Evolutionary conservation across 1,139 yeast genomes (phyloP), one percentile per base, ranked within the genome.

Genomic region (Sugiyamaella pinicola): DNA sequence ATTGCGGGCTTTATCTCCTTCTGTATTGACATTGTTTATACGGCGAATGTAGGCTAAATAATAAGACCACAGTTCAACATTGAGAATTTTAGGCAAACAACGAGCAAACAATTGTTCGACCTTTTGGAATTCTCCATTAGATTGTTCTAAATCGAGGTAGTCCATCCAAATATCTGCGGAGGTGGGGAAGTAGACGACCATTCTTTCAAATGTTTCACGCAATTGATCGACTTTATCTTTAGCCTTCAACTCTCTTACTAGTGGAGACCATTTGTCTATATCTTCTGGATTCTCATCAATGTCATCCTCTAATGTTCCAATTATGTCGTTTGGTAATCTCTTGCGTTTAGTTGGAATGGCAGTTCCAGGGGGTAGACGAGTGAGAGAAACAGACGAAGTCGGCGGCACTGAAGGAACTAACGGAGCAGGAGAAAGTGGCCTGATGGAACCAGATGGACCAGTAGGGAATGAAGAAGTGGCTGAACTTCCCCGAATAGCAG

Each of bases 1-100:
- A 6, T 84, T 80, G 58, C 96, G 77, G 0, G 96, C 95, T 59
- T 81, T 83, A 62, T 87, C 95, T 31, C 95, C 96, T 22, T 95
- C 95, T 47, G 84, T 80, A 21, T 87, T 78, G 39, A 65, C 57
- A 64, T 87, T 88, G 66, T 90, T 87, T 39, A 83, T 85, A 57
- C 93, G 77, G 58, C 93, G 81, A 8, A 66, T 57, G 65, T 88
- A 90, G 41, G 81, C 82, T 34, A 93, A 80, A 67, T 93, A 93
- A 35, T 80, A 72, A 49, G 83, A 76, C 83, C 95, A 91, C 31
- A 93, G 72, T 31, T 80, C 80, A 38, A 87, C 83, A 61, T 82
- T 78, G 47, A 78, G 80, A 7, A 85, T 80, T 29, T 77, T 74
- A 2, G 80, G 78, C 54, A 89, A 75, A 59, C 87, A 81, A 54